phyloP scores from a whole-genome alignment of 2,329 filamentous ascomycete species.

The Aspergillus eucalypticola region DNA sequence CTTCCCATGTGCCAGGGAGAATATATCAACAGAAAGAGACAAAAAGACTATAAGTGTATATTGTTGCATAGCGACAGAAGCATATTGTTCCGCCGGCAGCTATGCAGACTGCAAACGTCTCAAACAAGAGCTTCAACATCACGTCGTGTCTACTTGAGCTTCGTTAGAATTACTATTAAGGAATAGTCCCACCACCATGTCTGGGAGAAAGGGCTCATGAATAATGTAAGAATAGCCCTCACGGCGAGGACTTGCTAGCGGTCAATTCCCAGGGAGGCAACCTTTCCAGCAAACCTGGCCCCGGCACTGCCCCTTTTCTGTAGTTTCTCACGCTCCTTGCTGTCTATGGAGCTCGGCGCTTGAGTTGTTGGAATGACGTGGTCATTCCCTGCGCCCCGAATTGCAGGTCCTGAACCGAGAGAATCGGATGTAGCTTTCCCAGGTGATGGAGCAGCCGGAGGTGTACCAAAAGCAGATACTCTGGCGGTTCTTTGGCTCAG shows the following conservation, averaged over 20 bases:
- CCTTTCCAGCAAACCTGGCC: conserved; percentile 61
- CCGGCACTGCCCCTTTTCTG: conserved; percentile 80
- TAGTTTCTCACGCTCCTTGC: conserved; percentile 65
- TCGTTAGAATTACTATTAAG: conserved; percentile 26
- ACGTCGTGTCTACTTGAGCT: conserved; percentile 17
- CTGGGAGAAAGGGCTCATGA: conserved; percentile 13
- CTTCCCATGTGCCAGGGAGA: no score
- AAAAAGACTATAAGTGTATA: background rate
- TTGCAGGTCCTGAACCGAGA: conserved; percentile 62
- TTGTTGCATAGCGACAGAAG: background rate
- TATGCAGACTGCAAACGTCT: conserved; percentile 11
- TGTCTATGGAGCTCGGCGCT: conserved; percentile 34
- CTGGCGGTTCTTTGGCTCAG: conserved; percentile 69
- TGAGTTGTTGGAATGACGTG: conserved; percentile 28
- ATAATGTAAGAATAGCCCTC: conserved; percentile 10
- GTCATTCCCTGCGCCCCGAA: conserved; percentile 35
- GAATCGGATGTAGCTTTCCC: conserved; percentile 54
- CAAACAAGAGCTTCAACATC: conserved; percentile 12
- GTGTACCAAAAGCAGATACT: conserved; percentile 26
- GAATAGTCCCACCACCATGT: background rate
- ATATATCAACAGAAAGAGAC: background rate
- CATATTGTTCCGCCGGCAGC: background rate
- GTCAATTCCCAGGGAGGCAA: conserved; percentile 46
- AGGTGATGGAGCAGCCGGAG: conserved; percentile 47
- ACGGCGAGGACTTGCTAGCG: conserved; percentile 29